These are phyloP conservation scores for Leccinum barrowsii DNA, from an alignment of 768 basidiomycete species.

Conservation along the genomic window DNA sequence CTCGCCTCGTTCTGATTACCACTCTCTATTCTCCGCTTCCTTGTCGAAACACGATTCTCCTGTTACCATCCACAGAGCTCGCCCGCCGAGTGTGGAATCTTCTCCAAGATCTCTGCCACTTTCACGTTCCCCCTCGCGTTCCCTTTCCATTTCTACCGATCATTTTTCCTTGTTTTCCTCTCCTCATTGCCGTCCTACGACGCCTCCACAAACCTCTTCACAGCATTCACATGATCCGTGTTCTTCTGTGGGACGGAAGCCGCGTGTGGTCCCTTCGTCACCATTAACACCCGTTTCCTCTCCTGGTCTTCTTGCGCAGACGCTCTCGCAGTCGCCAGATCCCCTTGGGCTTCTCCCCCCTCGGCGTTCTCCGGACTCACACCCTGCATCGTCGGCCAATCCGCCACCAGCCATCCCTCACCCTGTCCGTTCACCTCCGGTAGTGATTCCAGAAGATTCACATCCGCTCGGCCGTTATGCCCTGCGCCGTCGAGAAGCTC, in stretches of 20 bases:
- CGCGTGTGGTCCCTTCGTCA: conserved; percentile 4
- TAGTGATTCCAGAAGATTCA: conserved; percentile 17
- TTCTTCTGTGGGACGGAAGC: neutral
- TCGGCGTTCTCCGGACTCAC: conserved; percentile 1
- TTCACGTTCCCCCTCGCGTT: conserved; percentile 5
- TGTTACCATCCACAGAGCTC: neutral
- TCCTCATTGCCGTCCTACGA: conserved; percentile 10
- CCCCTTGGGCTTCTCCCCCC: conserved; percentile 18
- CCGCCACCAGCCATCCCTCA: neutral
- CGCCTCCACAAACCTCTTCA: conserved; percentile 18
- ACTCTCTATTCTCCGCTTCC: conserved; percentile 21
- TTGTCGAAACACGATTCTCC: neutral
- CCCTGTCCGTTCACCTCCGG: conserved; percentile 1
- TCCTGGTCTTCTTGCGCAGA: conserved; percentile 4
- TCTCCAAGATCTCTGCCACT: conserved; percentile 1
- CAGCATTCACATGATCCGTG: conserved; percentile 5
- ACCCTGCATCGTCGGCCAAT: neutral
- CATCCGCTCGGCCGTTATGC: conserved; percentile 41
- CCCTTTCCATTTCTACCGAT: conserved; percentile 15
- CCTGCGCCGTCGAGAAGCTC: conserved; percentile 49
- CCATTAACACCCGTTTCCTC: conserved; percentile 24
- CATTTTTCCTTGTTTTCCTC: conserved; percentile 14
- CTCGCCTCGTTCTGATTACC: conserved; percentile 10
- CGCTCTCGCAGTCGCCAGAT: conserved; percentile 20
- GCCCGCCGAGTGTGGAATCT: neutral